Evolutionary conservation across 106 monocot genomes (phyloP), one percentile per base, ranked within the genome.

Genomic region (Alisma plantagoaquatica): DNA sequence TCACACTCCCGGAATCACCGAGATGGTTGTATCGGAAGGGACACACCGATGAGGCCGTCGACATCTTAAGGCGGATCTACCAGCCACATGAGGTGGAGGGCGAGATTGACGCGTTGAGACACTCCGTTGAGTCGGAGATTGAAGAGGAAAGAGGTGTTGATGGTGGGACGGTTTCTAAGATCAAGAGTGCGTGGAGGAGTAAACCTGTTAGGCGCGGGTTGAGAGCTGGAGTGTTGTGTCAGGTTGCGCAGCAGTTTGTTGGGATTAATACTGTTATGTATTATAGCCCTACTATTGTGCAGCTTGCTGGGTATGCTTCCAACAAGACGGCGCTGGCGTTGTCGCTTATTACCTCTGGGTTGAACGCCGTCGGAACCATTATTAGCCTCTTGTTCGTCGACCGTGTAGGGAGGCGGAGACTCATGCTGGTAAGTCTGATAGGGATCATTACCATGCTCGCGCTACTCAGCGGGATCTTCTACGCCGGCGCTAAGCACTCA

Each of bases 221-320:
- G 8, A 20, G 48, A 20, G 84, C 91, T 0, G 91, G 91, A 14
- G 73, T 91, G 7, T 12, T 77, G 9, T 72, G 68, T n/a, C 91
- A 81, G 56, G 81, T 84, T 8, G 80, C 77, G 15, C 91, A 91
- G 21, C 91, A 91, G 54, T 75, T 91, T 29, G 85, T 81, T 4
- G 91, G 91, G 10, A 91, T 91, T 33, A 91, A 91, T 49, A 85
- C 91, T 2, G 91, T 91, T 11, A 91, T 91, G 91, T 91, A 91
- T 33, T 91, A 91, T 59, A 85, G 85, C 31, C 91, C 91, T 18
- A 91, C 85, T 0, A 91, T 91, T 1, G 85, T 91, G 19, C 91
- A 91, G 47, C 43, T 91, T 18, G 91, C 91, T 0, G 91, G 91
- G 5, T 91, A 61, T 21, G 84, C 91, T 49, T 84, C 91, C n/a